Conservation (phyloP, 108 stramenopile species). For the Parmales sp. region DNA sequence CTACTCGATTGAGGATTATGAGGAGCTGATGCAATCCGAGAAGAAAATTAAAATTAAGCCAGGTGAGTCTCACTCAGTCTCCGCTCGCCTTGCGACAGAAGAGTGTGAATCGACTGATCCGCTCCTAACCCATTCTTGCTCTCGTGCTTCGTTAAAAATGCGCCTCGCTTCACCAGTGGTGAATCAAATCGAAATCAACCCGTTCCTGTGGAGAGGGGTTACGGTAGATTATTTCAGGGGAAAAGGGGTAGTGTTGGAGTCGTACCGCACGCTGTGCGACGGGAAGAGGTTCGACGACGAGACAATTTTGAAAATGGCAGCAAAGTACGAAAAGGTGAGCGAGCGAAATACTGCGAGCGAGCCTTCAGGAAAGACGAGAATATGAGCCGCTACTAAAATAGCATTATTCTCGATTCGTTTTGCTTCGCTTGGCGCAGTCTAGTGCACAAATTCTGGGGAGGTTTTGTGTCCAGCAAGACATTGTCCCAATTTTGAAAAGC, state of each 20-base stretch:
- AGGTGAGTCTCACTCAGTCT: background rate
- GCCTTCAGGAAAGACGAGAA: slow-evolving; percentile 12
- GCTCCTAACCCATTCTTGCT: too few species aligned
- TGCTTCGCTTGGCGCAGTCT: background rate
- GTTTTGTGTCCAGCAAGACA: slow-evolving; percentile 85
- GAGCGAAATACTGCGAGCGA: too few species aligned
- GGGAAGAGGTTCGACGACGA: slow-evolving; percentile 77
- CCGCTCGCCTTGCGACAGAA: background rate
- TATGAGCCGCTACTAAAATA: background rate
- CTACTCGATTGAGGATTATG: slow-evolving; percentile 67
- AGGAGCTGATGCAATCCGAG: slow-evolving; percentile 56
- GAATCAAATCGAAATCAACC: slow-evolving; percentile 90
- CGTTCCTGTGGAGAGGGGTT: slow-evolving; percentile 70
- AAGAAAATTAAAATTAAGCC: slow-evolving; percentile 16
- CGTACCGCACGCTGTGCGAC: slow-evolving; percentile 71
- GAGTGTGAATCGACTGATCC: too few species aligned
- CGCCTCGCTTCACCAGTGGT: slow-evolving; percentile 62
- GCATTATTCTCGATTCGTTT: background rate
- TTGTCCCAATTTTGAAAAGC: slow-evolving; percentile 75
- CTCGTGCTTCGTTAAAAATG: too few species aligned
- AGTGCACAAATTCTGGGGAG: slow-evolving; percentile 72
- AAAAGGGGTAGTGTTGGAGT: slow-evolving; percentile 73
- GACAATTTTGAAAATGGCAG: slow-evolving; percentile 44
- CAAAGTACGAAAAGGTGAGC: slow-evolving; percentile 35
- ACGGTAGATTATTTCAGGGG: slow-evolving; percentile 55